Evolutionary conservation across 2,329 filamentous ascomycete species (phyloP), one percentile per base, ranked within the genome.

Genomic region (Elsinoe perseae): DNA sequence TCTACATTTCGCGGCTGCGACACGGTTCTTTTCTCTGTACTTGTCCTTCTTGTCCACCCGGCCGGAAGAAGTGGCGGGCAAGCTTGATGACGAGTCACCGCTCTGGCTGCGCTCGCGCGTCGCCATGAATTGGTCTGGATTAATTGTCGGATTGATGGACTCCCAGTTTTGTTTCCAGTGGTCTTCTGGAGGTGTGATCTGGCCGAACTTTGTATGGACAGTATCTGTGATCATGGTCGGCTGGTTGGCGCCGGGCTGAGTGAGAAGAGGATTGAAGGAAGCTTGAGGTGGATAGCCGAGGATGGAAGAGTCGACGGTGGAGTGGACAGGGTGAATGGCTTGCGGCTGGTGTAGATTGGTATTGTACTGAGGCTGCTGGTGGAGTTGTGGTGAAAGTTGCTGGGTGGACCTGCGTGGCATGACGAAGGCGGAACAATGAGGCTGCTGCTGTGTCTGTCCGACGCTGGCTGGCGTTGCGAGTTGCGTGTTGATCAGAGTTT

Each of bases 1-100:
- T 2, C 86, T 80, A 64, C 85, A 89, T 65, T 88, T 89, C 66
- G 82, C 85, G 1, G 86, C 86, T 0, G 86, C 86, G 2, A 86
- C 72, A 8, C 86, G 78, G 67, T 90, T 90, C 59, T 85, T 80
- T 68, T 87, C 83, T 0, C 88, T 75, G 62, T 83, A 84, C 59
- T 77, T 78, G 59, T 73, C 76, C 25, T 80, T 74, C 62, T 79
- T 81, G 8, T 75, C 72, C 18, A 68, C 68, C 25, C 62, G 62
- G 21, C 60, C 64, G 12, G 30, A 25, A 10, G 48, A 23, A 20
- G 25, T 32, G 32, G 25, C 32, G 48, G 30, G 25, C 21, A 30
- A 10, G 30, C 48, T 52, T 14, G 20, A 23, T 6, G 48, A 52
- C 48, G 48, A 52, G 10, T 52, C 48, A 16, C 48, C 28, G 30